Percentiles rank a stretch among this genome's conserved stretches.
phyloP scores from a whole-genome alignment of 495 filamentous ascomycete genomes.

The Penicillium manginii region DNA sequence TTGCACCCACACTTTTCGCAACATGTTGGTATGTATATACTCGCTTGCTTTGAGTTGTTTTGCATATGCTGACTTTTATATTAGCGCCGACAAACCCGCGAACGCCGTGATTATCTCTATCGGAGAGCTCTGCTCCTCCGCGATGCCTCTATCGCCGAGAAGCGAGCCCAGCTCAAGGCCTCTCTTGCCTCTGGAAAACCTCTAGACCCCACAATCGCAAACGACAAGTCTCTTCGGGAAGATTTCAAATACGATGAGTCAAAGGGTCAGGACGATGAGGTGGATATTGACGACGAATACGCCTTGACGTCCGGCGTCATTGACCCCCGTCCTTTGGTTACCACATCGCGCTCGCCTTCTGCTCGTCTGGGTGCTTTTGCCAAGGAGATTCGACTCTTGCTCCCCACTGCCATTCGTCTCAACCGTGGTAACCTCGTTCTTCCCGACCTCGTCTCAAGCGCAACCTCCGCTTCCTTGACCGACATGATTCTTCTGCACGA shows the following conservation, averaged over 20 bases:
- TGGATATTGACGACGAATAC: constrained; percentile 96
- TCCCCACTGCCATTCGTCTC: constrained; percentile 87
- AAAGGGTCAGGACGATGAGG: constrained; percentile 45
- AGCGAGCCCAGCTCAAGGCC: constrained; percentile 81
- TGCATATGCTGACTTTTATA: constrained; percentile 21
- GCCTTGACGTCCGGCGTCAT: constrained; percentile 80
- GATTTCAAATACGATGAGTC: constrained; percentile 96
- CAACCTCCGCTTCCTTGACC: constrained; percentile 73
- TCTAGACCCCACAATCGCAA: constrained; percentile 82
- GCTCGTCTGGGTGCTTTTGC: constrained; percentile 83
- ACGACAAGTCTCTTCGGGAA: constrained; percentile 81
- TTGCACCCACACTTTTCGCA: constrained; percentile 16
- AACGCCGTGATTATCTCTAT: constrained; percentile 94
- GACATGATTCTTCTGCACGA: constrained; percentile 92
- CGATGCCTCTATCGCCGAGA: constrained; percentile 90
- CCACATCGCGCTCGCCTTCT: constrained; percentile 86
- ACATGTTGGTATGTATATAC: constrained; percentile 47
- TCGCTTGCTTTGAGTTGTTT: not conserved
- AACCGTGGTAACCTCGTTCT: constrained; percentile 92
- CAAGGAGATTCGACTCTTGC: constrained; percentile 92
- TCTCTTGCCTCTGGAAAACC: constrained; percentile 85
- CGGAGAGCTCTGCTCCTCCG: constrained; percentile 77
- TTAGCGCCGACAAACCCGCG: constrained; percentile 73
- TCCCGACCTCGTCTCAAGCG: constrained; percentile 79
- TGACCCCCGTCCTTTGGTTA: constrained; percentile 88